Percentiles rank a stretch among this genome's conserved stretches.
Conservation (phyloP, 1,284 basidiomycete genomes). For the Ceratobasidium sp. region DNA sequence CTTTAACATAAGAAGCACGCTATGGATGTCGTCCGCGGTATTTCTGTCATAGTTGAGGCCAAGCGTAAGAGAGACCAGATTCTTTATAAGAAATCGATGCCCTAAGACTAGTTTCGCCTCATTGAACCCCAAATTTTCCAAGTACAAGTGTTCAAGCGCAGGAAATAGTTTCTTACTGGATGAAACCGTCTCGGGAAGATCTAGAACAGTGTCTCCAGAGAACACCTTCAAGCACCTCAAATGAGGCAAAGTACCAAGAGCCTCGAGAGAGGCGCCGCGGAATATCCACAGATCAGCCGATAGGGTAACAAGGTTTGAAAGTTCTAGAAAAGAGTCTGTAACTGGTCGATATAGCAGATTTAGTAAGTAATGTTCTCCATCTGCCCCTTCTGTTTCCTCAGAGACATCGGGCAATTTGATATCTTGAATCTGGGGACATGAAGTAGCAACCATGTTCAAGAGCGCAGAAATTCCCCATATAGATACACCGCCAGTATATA, state of each 20-base stretch:
- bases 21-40: not conserved
- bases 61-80: not conserved
- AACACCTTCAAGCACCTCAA: not conserved
- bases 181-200: not conserved
- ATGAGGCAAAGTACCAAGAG: not conserved
- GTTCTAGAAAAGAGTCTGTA: not conserved
- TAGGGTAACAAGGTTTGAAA: not conserved
- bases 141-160: not conserved
- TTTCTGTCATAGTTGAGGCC: no score
- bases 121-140: not conserved
- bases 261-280: not conserved
- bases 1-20: not conserved
- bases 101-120: not conserved
- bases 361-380: not conserved
- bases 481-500: not conserved
- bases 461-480: not conserved
- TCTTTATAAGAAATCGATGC: not conserved
- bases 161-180: not conserved
- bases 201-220: not conserved
- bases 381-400: not conserved
- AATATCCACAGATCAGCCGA: not conserved
- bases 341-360: not conserved
- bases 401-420: not conserved
- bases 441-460: slow-evolving; percentile 67
- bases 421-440: slow-evolving; percentile 88